A percentile compares a stretch with the other conserved stretches of the same genome.
Evolutionary conservation across 2,329 filamentous ascomycete genomes (phyloP).

Genomic region (Trichophyton equinum): DNA sequence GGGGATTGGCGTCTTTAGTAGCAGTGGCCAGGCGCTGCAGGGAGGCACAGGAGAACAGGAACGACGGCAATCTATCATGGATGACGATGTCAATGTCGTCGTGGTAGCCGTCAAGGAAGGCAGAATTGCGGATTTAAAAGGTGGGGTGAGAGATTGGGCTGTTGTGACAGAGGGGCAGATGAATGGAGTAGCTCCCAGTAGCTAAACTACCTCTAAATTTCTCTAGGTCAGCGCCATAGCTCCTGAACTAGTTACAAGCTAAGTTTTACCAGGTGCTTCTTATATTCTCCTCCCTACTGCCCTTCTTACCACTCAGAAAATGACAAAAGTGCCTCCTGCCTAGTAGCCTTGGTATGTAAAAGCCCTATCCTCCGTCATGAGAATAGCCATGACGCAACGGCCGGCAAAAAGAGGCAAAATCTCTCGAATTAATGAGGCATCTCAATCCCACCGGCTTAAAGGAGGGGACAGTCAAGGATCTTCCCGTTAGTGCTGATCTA

Average conservation of each 20-base stretch:
- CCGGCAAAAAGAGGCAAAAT: not conserved
- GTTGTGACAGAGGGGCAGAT: slow-evolving; percentile 24
- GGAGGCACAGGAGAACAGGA: slow-evolving; percentile 20
- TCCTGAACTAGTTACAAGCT: too few species aligned
- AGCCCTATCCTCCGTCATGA: not conserved
- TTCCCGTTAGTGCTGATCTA: not conserved
- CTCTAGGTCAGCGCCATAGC: too few species aligned
- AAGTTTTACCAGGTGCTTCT: too few species aligned
- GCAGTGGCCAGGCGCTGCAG: slow-evolving; percentile 11
- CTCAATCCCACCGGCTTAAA: not conserved
- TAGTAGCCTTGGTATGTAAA: too few species aligned
- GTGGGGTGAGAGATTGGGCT: slow-evolving; percentile 71
- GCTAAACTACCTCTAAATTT: too few species aligned
- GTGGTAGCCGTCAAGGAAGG: slow-evolving; percentile 74
- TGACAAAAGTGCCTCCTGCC: too few species aligned
- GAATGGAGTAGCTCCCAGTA: not conserved
- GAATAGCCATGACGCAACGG: not conserved
- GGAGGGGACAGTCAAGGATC: not conserved
- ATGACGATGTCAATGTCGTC: slow-evolving; percentile 72
- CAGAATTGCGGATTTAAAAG: slow-evolving; percentile 88
- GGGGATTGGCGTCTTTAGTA: slow-evolving; percentile 34
- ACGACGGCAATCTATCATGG: slow-evolving; percentile 44
- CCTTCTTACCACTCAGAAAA: too few species aligned
- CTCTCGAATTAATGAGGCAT: not conserved
- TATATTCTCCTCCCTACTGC: too few species aligned